Base-by-base conservation (phyloP, 23 red algal genomes). In the Gracilariopsis chorda region DNA sequence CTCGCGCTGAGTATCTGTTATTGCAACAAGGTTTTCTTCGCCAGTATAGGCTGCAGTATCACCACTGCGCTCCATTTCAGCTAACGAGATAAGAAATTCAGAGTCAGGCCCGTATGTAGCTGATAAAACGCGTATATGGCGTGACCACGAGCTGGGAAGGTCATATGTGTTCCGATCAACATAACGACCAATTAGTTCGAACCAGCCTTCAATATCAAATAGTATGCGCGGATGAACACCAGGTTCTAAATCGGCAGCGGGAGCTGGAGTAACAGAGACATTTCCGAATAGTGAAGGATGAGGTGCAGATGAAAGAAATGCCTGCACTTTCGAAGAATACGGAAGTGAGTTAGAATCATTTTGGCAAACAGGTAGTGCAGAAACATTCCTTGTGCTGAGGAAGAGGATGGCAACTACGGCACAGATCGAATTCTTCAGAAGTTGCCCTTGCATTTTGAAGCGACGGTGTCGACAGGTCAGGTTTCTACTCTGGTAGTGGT, bases 171-270 rank as follows among this genome's bases (percentile, higher is more conserved):
- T 13, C 55, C 45, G 48, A 35, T 78, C 85, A 51, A 69, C 85
- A 51, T 89, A 89, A 12, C 85, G 85, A 27, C 35, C 28, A 11
- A 89, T 14, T 7, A 89, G 43, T 17, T 41, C 48, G 9, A 77
- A 45, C 85, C 85, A 89, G 33, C 64, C 69, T 23, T 55, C 17
- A 1, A 33, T 70, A 51, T 70, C 48, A 33, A 77, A 55, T 2
- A 89, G 51, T 40, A 89, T 89, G 19, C 85, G 85, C 23, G 85
- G 85, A 59, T 89, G 85, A 10, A 89, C 85, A 28, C 51, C 65
- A 60, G 72, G 57, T 16, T 59, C 11, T 12, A 89, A 34, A 77
- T 48, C 85, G 37, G 68, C 13, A 19, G 53, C 6, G 2, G 85
- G 85, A 19, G 70, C 68, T 27, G 85, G 85, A 42, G 85, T 89